Percentiles rank a stretch among this genome's conserved stretches.
These are phyloP conservation scores for Neofusicoccum laricinum DNA, from an alignment of 2,329 filamentous ascomycete species.

Conservation along the genomic window DNA sequence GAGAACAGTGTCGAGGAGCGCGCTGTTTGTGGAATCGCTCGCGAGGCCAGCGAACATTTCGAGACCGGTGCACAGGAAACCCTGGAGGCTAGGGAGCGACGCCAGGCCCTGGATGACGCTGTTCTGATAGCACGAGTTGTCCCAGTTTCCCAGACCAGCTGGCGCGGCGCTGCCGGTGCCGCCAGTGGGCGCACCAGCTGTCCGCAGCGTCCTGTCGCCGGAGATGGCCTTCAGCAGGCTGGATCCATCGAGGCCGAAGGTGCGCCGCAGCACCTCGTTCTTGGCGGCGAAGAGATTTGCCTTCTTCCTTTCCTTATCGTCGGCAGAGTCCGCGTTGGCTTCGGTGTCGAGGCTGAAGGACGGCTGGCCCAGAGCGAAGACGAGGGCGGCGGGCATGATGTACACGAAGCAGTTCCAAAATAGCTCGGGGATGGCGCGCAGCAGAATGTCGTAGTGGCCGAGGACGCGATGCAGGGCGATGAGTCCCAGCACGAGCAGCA, in stretches of 20 bases:
- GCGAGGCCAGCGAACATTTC: constrained; percentile 35
- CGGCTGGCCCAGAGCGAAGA: constrained; percentile 54
- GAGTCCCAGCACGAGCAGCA: constrained; percentile 11
- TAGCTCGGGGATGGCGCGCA: constrained; percentile 42
- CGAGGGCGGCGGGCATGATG: constrained; percentile 54
- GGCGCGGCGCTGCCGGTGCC: constrained; percentile 34
- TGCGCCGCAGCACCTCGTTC: constrained; percentile 33
- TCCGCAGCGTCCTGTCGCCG: constrained; percentile 34
- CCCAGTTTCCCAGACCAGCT: constrained; percentile 78
- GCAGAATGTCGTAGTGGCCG: constrained; percentile 26
- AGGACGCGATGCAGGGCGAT: constrained; percentile 23
- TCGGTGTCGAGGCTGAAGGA: background rate
- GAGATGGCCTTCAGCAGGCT: constrained; percentile 37
- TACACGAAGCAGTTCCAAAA: constrained; percentile 62
- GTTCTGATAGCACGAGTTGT: constrained; percentile 98
- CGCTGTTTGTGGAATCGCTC: constrained; percentile 47
- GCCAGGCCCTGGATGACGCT: constrained; percentile 82
- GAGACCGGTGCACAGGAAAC: constrained; percentile 56
- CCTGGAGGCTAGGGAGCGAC: constrained; percentile 66
- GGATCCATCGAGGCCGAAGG: constrained; percentile 38
- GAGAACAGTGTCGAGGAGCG: constrained; percentile 64
- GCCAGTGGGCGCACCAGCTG: constrained; percentile 22
- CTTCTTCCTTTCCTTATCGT: constrained; percentile 20
- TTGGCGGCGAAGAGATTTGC: constrained; percentile 26
- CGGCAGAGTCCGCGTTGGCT: constrained; percentile 4